Base-by-base conservation (phyloP, 2,329 filamentous ascomycete genomes). In the Colletotrichum cereale region DNA sequence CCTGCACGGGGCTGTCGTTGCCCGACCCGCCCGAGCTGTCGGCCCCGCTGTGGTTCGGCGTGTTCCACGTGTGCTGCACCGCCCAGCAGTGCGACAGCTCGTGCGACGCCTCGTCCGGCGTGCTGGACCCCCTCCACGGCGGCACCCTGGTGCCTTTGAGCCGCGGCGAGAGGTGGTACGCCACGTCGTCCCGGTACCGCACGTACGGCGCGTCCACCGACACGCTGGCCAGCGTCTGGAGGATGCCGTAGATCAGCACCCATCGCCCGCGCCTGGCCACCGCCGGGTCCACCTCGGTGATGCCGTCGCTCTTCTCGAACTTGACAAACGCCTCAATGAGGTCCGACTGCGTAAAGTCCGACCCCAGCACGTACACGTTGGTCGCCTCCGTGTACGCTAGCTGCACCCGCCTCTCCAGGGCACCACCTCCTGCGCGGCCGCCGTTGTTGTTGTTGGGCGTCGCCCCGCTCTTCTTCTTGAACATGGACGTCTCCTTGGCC, bases 321-420 rank as follows among this genome's bases (percentile, higher is more conserved):
- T 83, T 82, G 66, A 86, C 82, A 74, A 88, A 90, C 2, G 83
- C 83, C 48, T 89, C 87, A 5, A 90, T 85, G 0, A 90, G 81
- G 42, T 85, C 83, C 34, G 88, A 90, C 56, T 84, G 83, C 29
- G 82, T 82, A 68, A 87, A 88, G 18, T 87, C 85, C 34, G 85
- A 86, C 0, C 87, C 86, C 1, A 90, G 80, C 2, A 84, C 81
- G 73, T 88, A 87, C 58, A 90, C 86, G 76, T 91, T 91, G 26
- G 87, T 90, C 1, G 88, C 86, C 74, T 90, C 87, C 0, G 86
- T 87, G 74, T 91, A 89, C 0, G 88, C 87, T 3, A 91, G 80
- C 44, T 88, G 86, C 26, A 87, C 83, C 2, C 86, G 83, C 3
- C 85, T 83, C 74, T 89, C 87, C n/a, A 83, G 67, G 0, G 78